phyloP scores from a whole-genome alignment of 768 basidiomycete genomes.

The Suillus fuscotomentosus region DNA sequence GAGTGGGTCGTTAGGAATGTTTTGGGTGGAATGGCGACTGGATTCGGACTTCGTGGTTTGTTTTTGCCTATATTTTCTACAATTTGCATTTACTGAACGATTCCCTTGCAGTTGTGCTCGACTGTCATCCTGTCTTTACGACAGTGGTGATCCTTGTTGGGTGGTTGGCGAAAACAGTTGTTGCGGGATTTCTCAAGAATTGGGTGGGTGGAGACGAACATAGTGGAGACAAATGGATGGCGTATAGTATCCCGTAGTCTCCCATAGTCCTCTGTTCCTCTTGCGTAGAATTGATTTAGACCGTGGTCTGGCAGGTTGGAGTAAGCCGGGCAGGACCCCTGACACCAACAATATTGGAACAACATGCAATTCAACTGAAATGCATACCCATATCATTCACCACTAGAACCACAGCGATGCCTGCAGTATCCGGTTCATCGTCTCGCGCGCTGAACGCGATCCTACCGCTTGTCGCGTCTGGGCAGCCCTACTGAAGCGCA shows the following conservation, averaged over 20 bases:
- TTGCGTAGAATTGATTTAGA: neutral
- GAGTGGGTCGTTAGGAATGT: conserved; percentile 85
- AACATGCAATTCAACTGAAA: neutral
- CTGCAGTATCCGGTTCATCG: conserved; percentile 38
- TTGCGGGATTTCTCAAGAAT: conserved; percentile 57
- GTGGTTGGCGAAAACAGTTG: conserved; percentile 68
- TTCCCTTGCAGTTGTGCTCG: conserved; percentile 60
- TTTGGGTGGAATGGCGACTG: conserved; percentile 83
- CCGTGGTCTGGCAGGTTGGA: neutral
- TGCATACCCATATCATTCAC: neutral
- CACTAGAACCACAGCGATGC: conserved; percentile 19
- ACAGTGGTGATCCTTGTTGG: conserved; percentile 73
- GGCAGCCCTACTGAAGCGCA: conserved; percentile 90
- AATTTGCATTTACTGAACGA: conserved; percentile 1
- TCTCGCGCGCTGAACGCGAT: conserved; percentile 73
- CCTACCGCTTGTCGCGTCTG: conserved; percentile 64
- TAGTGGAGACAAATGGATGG: conserved; percentile 70
- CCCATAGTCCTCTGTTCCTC: conserved; percentile 36
- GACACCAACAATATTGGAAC: conserved; percentile 15
- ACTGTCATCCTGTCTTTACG: conserved; percentile 71
- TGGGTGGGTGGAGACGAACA: conserved; percentile 65
- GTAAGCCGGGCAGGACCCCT: conserved; percentile 16
- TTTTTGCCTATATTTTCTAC: neutral
- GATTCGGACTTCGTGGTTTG: conserved; percentile 79
- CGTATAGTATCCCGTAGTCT: conserved; percentile 77